Conservation (phyloP, 441 rosid genomes). For the Eruca vesicaria region DNA sequence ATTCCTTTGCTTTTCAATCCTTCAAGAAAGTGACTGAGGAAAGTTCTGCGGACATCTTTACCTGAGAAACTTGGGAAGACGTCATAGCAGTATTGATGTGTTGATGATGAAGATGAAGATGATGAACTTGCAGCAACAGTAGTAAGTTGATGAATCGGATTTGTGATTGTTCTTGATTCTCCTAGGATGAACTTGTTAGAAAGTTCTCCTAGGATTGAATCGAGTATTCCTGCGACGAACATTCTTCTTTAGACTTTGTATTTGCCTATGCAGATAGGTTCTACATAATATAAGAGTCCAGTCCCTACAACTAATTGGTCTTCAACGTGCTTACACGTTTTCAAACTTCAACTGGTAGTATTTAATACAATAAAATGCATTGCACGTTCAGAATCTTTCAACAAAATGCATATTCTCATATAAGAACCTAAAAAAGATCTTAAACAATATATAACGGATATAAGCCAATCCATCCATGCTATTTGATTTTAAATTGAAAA, state of each 20-base stretch:
- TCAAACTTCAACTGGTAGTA: not conserved
- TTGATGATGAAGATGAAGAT: not conserved
- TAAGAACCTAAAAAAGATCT: not conserved
- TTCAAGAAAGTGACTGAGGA: slow-evolving; percentile 21
- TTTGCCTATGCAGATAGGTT: not conserved
- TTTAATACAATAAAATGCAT: not conserved
- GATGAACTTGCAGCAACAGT: not conserved
- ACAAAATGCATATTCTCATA: not conserved
- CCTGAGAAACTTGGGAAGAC: slow-evolving; percentile 21
- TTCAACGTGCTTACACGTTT: not conserved
- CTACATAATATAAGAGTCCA: not conserved
- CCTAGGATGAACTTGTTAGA: not conserved
- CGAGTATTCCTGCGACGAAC: not conserved
- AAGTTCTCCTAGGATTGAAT: not conserved
- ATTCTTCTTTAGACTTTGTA: not conserved
- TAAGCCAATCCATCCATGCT: not conserved
- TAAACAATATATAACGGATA: too few relatives aligned
- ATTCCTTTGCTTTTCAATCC: not conserved
- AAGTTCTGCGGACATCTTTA: not conserved
- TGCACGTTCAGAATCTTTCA: not conserved
- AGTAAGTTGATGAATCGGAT: not conserved
- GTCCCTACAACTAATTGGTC: not conserved
- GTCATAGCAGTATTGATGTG: not conserved
- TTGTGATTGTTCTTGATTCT: not conserved
- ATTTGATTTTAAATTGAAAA: not conserved